Base-by-base conservation (phyloP, 768 basidiomycete genomes). In the Suillus alpinus region DNA sequence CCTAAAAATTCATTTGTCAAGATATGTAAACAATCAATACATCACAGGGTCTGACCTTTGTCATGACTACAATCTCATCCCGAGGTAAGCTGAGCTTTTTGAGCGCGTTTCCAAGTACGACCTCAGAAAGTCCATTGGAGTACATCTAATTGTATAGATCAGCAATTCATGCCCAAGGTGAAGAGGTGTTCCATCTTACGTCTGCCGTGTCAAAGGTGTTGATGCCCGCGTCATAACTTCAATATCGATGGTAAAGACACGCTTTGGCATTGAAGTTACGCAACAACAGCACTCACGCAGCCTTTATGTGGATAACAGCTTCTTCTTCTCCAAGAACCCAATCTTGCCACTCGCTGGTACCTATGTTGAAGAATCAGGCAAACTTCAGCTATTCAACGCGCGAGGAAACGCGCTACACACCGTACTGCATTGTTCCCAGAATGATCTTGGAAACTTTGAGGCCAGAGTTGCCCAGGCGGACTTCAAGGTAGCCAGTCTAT, bases 141-240 rank as follows among this genome's bases (percentile, higher is more conserved):
- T 80, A 80, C 6, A 68, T 60, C 72, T 67, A 14, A 37, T 44
- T 9, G 6, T 26, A 36, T 8, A 65, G 66, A 60, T 1, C 63
- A 60, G 60, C 70, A 59, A 8, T 57, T 78, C 59, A 9, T 71
- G 71, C 50, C 75, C 69, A 37, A 73, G 73, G 32, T 75, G 62
- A 60, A 75, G 66, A 67, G 2, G 67, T 61, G 20, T 65, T 61
- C 39, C 58, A 56, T 23, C 55, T 4, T 56, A 80, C 78, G 64
- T 84, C 76, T 4, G 83, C 83, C 2, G 83, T 86, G 66, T 85
- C 84, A 60, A 86, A 87, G 0, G 85, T 79, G 60, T 85, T 81
- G 61, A 87, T 83, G 18, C 86, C 86, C n/a, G 80, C 80, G 16
- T 87, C 85, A 57, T 83, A 88, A 10, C 70, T 72, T 39, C 12